These are phyloP conservation scores for Arthrobotrys entomopaga DNA, from an alignment of 2,329 filamentous ascomycete species.

Conservation along the genomic window DNA sequence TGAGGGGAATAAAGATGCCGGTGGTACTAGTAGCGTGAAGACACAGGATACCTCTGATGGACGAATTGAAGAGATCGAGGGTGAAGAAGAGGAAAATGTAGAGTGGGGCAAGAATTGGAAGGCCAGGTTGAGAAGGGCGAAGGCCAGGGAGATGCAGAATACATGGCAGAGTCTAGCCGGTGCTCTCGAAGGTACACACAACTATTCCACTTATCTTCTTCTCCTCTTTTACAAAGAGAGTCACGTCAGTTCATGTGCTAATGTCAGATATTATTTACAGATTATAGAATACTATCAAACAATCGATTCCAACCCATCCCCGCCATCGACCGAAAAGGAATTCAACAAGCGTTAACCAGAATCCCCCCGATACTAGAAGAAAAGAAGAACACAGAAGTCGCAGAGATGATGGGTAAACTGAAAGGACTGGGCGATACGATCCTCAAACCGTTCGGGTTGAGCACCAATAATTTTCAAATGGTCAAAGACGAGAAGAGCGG, in stretches of 20 bases:
- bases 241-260: background rate
- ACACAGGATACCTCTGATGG: slow-evolving; percentile 33
- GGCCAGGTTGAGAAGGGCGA: slow-evolving; percentile 49
- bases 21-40: background rate
- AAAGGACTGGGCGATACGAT: slow-evolving; percentile 92
- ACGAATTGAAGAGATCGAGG: slow-evolving; percentile 50
- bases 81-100: slow-evolving; percentile 15
- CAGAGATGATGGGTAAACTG: slow-evolving; percentile 97
- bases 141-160: slow-evolving; percentile 53
- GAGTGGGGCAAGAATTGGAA: slow-evolving; percentile 55
- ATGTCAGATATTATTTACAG: slow-evolving; percentile 5
- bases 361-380: slow-evolving; percentile 77
- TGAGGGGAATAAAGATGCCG: slow-evolving; percentile 17
- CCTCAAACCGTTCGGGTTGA: slow-evolving; percentile 90
- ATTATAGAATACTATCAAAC: slow-evolving; percentile 46
- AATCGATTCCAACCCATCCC: slow-evolving; percentile 47
- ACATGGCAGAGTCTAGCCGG: slow-evolving; percentile 47
- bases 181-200: slow-evolving; percentile 39
- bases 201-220: background rate
- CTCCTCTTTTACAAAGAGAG: background rate
- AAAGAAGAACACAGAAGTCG: slow-evolving; percentile 87
- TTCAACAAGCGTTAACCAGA: slow-evolving; percentile 31
- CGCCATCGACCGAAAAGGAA: slow-evolving; percentile 32
- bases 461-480: slow-evolving; percentile 94
- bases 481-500: slow-evolving; percentile 88